Conservation (phyloP, 306 rosid genomes). For the Prunus padus region DNA sequence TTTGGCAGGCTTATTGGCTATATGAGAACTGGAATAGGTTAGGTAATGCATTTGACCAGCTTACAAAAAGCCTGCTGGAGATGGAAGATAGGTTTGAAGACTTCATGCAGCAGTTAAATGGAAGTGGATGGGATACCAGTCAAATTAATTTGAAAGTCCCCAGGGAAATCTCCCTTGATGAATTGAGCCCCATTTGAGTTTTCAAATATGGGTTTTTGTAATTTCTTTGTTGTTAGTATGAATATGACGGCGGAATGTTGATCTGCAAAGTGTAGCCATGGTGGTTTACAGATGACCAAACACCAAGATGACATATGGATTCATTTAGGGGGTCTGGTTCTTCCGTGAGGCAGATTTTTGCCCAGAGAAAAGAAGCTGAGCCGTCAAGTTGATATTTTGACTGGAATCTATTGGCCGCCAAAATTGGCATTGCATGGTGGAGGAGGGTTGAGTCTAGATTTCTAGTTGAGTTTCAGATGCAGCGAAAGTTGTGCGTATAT, state of each 20-base stretch:
- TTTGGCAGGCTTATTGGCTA: constrained; percentile 90
- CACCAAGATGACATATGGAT: not conserved
- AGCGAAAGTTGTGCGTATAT: not conserved
- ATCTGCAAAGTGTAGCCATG: not conserved
- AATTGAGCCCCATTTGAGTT: constrained; percentile 32
- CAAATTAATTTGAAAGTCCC: constrained; percentile 72
- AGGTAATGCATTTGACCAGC: constrained; percentile 42
- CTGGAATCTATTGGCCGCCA: not conserved
- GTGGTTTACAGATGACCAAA: not conserved
- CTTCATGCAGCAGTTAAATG: constrained; percentile 58
- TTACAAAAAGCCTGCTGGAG: constrained; percentile 55
- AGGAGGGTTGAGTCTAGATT: not conserved
- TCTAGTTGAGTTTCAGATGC: not conserved
- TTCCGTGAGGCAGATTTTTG: not conserved
- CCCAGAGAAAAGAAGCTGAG: not conserved
- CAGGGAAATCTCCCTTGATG: constrained; percentile 53
- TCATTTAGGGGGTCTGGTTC: not conserved
- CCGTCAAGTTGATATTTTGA: not conserved
- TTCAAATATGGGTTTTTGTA: constrained; percentile 8
- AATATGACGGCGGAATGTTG: not conserved
- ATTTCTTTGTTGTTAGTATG: not conserved
- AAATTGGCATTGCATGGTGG: not conserved
- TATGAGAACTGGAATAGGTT: constrained; percentile 57
- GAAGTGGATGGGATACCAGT: constrained; percentile 67
- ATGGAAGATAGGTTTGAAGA: constrained; percentile 71